A percentile compares a stretch with the other conserved stretches of the same genome.
These are phyloP conservation scores for Psilocybe cubensis DNA, from an alignment of 768 basidiomycete genomes.

Conservation along the genomic window DNA sequence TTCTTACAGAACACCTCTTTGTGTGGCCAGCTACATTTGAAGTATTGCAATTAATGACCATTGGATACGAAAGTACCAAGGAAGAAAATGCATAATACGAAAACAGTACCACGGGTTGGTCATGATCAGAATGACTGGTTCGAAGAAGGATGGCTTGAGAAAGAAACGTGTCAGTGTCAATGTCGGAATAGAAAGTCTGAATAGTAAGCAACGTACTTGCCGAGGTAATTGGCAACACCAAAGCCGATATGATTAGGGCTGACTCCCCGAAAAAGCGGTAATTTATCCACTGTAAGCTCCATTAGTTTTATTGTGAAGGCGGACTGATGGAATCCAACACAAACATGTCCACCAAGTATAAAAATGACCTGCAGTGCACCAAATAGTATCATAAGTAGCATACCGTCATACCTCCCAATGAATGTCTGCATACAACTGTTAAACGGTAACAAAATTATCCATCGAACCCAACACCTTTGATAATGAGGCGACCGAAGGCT, in stretches of 20 bases:
- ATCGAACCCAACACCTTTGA: constrained; percentile 35
- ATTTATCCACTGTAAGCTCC: constrained; percentile 24
- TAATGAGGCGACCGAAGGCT: constrained; percentile 33
- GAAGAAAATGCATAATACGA: constrained; percentile 34
- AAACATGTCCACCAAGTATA: constrained; percentile 30
- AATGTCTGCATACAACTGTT: background rate
- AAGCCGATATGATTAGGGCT: no score
- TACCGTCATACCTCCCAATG: constrained; percentile 25
- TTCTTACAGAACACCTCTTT: constrained; percentile 18
- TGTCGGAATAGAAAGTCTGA: background rate
- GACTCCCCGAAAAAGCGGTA: no score
- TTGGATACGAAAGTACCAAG: constrained; percentile 24
- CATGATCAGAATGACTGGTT: constrained; percentile 24
- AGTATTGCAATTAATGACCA: constrained; percentile 35
- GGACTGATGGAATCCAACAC: constrained; percentile 7
- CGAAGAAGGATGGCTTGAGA: constrained; percentile 28
- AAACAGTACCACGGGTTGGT: constrained; percentile 29
- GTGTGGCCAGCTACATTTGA: constrained; percentile 35
- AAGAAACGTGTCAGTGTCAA: background rate
- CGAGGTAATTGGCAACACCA: constrained; percentile 26
- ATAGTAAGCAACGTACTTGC: constrained; percentile 20
- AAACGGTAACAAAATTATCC: constrained; percentile 17
- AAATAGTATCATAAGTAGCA: constrained; percentile 34
- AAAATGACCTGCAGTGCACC: constrained; percentile 30
- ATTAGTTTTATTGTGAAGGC: background rate